A percentile compares a stretch with the other conserved stretches of the same genome.
These are phyloP conservation scores for Globisporangium nodosum DNA, from an alignment of 352 stramenopile genomes.

Conservation along the genomic window DNA sequence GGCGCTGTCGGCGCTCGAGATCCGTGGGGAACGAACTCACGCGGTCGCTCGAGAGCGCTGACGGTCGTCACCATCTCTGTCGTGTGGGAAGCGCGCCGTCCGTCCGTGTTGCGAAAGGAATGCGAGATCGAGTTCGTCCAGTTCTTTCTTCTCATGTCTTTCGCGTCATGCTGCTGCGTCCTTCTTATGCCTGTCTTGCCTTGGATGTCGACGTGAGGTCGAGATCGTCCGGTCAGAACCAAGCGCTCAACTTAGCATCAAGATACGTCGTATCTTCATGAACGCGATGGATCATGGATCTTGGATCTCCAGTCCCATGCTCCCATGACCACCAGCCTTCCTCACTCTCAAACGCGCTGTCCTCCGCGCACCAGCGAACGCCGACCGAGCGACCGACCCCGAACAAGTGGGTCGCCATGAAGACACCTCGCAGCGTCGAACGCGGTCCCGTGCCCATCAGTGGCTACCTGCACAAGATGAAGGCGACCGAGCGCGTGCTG, in stretches of 20 bases:
- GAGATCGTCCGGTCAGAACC: too few species aligned
- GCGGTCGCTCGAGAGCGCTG: background rate
- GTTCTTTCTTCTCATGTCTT: background rate
- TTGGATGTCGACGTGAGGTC: too few species aligned
- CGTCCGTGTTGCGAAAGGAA: background rate
- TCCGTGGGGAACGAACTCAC: constrained; percentile 1
- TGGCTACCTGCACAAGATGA: constrained; percentile 84
- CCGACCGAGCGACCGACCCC: too few species aligned
- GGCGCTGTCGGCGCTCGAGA: background rate
- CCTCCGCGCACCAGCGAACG: background rate
- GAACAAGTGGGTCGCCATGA: constrained; percentile 25
- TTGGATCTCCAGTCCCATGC: too few species aligned
- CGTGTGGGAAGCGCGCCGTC: background rate
- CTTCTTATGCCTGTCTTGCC: background rate
- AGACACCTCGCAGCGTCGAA: constrained; percentile 27
- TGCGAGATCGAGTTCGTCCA: background rate
- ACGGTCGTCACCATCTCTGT: background rate
- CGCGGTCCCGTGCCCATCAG: constrained; percentile 68
- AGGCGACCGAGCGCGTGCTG: constrained; percentile 58
- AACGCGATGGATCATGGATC: too few species aligned
- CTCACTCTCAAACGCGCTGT: background rate
- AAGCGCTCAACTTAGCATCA: too few species aligned
- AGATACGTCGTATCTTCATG: too few species aligned
- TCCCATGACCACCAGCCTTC: too few species aligned
- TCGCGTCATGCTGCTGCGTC: background rate